Conservation (phyloP, 2,329 filamentous ascomycete genomes). For the Fusarium chuoi region DNA sequence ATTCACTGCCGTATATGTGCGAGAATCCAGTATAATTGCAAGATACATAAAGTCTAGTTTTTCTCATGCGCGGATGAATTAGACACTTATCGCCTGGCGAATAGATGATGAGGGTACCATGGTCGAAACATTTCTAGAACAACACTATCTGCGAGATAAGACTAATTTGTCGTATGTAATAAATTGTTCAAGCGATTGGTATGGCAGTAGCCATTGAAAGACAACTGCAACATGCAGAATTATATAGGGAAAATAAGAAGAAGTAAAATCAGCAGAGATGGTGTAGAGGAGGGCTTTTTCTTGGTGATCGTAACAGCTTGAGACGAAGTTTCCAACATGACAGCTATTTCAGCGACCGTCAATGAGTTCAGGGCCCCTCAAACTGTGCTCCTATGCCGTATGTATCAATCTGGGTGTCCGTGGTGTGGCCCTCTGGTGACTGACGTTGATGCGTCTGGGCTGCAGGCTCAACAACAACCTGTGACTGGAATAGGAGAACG, state of each 20-base stretch:
- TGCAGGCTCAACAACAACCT: neutral
- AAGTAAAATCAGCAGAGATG: neutral
- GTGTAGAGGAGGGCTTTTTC: neutral
- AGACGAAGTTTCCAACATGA: neutral
- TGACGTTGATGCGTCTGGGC: neutral
- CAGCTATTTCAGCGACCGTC: neutral
- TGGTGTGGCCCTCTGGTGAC: neutral
- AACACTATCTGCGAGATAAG: too few species aligned
- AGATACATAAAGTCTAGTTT: neutral
- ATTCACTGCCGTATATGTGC: too few species aligned
- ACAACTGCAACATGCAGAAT: neutral
- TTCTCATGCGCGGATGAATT: neutral
- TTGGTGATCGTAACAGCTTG: neutral
- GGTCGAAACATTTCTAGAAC: neutral
- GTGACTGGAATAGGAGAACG: neutral
- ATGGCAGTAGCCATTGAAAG: neutral
- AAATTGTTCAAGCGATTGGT: neutral
- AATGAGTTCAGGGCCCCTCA: neutral
- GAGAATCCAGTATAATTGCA: neutral
- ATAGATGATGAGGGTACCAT: neutral
- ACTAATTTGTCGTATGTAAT: neutral
- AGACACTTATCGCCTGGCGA: neutral
- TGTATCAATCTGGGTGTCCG: neutral
- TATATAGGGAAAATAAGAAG: neutral
- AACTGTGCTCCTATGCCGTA: constrained; percentile 8